Evolutionary conservation across 192 early-diverging fungal species (phyloP).

Genomic region (Podila horticola): DNA sequence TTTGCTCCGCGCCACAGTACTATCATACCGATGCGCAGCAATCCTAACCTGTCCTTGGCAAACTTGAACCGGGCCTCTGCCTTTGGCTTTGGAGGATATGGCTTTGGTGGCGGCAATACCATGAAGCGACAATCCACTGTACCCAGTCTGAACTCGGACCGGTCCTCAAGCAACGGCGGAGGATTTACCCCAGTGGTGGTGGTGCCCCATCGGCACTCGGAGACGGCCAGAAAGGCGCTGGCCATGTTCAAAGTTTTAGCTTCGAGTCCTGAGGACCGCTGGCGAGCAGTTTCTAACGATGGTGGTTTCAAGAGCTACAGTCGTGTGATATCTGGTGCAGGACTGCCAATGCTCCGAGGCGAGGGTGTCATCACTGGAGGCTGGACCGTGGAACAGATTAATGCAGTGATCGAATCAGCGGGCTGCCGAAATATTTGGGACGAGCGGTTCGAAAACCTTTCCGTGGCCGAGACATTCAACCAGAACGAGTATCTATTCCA

Average conservation of each 20-base stretch:
- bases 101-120: constrained; percentile 1
- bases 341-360: constrained; percentile 60
- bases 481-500: constrained; percentile 62
- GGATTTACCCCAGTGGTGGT: constrained; percentile 24
- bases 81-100: constrained; percentile 16
- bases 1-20: constrained; percentile 44
- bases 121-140: constrained; percentile 39
- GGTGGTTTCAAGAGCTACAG: constrained; percentile 61
- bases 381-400: constrained; percentile 65
- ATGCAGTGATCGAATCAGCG: constrained; percentile 56
- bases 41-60: constrained; percentile 44
- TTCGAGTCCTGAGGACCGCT: constrained; percentile 50
- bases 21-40: constrained; percentile 35
- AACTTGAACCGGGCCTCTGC: constrained; percentile 26
- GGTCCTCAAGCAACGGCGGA: constrained; percentile 12
- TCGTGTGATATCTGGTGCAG: constrained; percentile 46
- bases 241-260: constrained; percentile 57
- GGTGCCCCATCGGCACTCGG: constrained; percentile 48
- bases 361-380: constrained; percentile 58
- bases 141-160: constrained; percentile 38
- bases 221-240: constrained; percentile 52
- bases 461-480: constrained; percentile 58
- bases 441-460: constrained; percentile 57
- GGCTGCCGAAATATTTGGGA: constrained; percentile 65
- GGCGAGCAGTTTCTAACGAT: constrained; percentile 57